Conservation (phyloP, 305 asterid species). For the Fraxinus sp. region DNA sequence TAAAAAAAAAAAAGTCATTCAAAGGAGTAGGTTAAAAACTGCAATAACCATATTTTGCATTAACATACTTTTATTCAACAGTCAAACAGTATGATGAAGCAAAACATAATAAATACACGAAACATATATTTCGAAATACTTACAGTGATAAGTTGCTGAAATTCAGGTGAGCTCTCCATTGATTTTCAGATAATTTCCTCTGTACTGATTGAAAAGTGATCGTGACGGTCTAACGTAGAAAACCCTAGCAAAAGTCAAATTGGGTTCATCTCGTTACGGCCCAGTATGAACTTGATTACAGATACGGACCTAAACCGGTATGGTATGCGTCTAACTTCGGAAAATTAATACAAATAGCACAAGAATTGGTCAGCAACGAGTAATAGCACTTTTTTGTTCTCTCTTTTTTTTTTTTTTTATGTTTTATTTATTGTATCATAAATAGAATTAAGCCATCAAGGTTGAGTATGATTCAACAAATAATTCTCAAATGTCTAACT, state of each 20-base stretch:
- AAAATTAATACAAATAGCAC: neutral
- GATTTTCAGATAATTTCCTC: neutral
- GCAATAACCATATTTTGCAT: neutral
- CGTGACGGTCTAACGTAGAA: neutral
- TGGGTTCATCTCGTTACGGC: neutral
- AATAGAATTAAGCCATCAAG: too few relatives aligned
- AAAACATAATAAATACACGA: neutral
- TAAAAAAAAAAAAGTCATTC: neutral
- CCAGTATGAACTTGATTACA: neutral
- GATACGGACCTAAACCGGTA: neutral
- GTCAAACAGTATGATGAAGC: neutral
- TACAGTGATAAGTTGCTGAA: conserved; percentile 46
- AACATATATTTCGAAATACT: neutral
- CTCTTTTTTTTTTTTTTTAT: too few relatives aligned
- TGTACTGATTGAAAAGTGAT: neutral
- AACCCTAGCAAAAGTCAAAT: conserved; percentile 24
- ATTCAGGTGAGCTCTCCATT: conserved; percentile 38
- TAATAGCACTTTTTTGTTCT: neutral
- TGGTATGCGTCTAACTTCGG: neutral
- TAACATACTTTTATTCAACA: neutral
- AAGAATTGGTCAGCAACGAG: neutral
- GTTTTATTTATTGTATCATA: neutral
- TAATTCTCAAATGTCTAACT: neutral
- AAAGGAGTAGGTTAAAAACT: neutral
- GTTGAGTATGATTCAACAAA: too few relatives aligned